Percentiles rank a stretch among this genome's conserved stretches.
Conservation (phyloP, 2,329 filamentous ascomycete species). For the Claviceps sp. region DNA sequence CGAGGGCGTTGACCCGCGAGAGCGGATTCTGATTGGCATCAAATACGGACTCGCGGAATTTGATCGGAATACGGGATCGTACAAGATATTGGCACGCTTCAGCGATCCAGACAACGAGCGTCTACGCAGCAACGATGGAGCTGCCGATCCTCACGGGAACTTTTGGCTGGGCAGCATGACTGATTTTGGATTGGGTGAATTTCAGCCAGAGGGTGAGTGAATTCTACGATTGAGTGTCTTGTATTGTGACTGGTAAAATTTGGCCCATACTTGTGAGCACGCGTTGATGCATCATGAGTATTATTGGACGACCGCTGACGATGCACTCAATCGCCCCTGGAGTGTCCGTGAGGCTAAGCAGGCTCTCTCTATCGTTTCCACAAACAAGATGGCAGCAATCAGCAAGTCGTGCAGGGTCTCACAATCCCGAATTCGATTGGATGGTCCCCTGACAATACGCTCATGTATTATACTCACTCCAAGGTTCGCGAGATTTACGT, state of each 20-base stretch:
- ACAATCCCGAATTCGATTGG: constrained; percentile 76
- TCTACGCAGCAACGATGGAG: constrained; percentile 68
- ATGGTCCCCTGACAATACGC: constrained; percentile 61
- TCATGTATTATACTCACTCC: constrained; percentile 75
- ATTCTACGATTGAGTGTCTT: no score
- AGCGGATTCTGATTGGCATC: constrained; percentile 62
- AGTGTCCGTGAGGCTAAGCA: constrained; percentile 15
- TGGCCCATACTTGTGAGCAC: neutral
- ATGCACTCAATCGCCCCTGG: neutral
- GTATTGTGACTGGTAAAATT: no score
- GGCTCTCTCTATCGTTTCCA: constrained; percentile 65
- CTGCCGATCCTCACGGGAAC: constrained; percentile 62
- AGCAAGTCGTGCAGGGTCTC: constrained; percentile 47
- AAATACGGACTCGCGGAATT: constrained; percentile 75
- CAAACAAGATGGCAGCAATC: constrained; percentile 37
- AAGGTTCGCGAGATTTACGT: constrained; percentile 55
- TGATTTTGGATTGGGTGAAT: constrained; percentile 45
- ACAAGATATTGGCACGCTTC: constrained; percentile 40
- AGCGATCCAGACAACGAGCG: constrained; percentile 31
- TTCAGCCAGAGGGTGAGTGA: constrained; percentile 44
- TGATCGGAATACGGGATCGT: constrained; percentile 44
- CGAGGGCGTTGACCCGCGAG: constrained; percentile 42
- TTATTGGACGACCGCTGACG: neutral
- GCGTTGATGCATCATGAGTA: neutral
- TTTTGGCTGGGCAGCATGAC: constrained; percentile 87